Evolutionary conservation across 306 rosid species (phyloP).

Genomic region (Trifolium dubium): DNA sequence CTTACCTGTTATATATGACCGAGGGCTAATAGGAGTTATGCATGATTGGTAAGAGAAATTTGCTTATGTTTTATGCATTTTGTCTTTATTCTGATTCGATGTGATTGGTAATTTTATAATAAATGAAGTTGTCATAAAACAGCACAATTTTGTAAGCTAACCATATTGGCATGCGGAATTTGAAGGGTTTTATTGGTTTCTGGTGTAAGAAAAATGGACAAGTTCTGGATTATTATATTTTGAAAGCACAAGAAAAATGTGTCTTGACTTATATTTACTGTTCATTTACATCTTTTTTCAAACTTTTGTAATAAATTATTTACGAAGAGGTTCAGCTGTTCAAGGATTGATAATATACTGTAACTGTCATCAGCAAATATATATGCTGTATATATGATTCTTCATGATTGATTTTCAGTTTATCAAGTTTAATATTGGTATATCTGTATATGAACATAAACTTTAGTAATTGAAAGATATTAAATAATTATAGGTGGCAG

Average conservation of each 20-base stretch:
- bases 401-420: constrained; percentile 32
- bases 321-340: constrained; percentile 9
- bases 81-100: constrained; percentile 15
- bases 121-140: not conserved
- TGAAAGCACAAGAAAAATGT: not conserved
- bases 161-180: constrained; percentile 23
- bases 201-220: constrained; percentile 7
- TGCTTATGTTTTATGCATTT: constrained; percentile 20
- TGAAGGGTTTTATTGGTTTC: constrained; percentile 25
- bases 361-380: constrained; percentile 26
- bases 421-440: constrained; percentile 23
- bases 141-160: constrained; percentile 14
- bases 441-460: not conserved
- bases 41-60: constrained; percentile 81
- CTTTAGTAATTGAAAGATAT: not conserved
- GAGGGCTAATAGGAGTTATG: constrained; percentile 84
- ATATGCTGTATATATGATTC: constrained; percentile 14
- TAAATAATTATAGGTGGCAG: not conserved
- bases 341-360: not conserved
- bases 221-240: constrained; percentile 13
- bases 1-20: constrained; percentile 84
- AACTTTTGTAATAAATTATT: constrained; percentile 14
- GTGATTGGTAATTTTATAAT: constrained; percentile 12
- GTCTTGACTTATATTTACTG: constrained; percentile 1
- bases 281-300: not conserved